Evolutionary conservation across 2,329 filamentous ascomycete genomes (phyloP).

Genomic region (Trichoderma lentiforme): DNA sequence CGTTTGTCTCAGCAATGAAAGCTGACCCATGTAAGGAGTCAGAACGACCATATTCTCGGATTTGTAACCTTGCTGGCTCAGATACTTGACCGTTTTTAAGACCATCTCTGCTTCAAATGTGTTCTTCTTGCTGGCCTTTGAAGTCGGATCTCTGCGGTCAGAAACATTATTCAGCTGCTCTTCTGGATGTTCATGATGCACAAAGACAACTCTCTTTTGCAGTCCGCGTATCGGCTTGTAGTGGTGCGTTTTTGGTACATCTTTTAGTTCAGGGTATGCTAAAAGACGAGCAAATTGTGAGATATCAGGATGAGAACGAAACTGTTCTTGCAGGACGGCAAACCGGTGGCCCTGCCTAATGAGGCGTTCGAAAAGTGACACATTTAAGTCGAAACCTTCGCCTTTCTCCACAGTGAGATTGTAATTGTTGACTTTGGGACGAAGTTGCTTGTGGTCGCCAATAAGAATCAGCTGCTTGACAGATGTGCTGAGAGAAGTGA

Average conservation of each 20-base stretch:
- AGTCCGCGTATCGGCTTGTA: slow-evolving; percentile 54
- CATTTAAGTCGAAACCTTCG: slow-evolving; percentile 63
- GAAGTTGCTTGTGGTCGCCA: slow-evolving; percentile 70
- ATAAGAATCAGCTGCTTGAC: slow-evolving; percentile 66
- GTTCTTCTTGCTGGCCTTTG: slow-evolving; percentile 57
- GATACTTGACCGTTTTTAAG: slow-evolving; percentile 60
- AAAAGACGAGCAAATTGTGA: slow-evolving; percentile 54
- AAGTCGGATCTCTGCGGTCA: slow-evolving; percentile 49
- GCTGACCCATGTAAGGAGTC: slow-evolving; percentile 69
- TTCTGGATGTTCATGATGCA: slow-evolving; percentile 61
- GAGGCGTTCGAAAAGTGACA: slow-evolving; percentile 67
- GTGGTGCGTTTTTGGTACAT: slow-evolving; percentile 48
- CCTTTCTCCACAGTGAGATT: slow-evolving; percentile 60
- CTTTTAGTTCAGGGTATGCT: slow-evolving; percentile 60
- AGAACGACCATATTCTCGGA: slow-evolving; percentile 64
- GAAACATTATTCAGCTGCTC: slow-evolving; percentile 37
- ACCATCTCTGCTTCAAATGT: slow-evolving; percentile 64
- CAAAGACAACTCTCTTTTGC: slow-evolving; percentile 58
- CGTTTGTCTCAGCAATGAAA: slow-evolving; percentile 53
- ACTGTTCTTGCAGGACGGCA: slow-evolving; percentile 56
- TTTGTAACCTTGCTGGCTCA: slow-evolving; percentile 69
- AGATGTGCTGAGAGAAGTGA: slow-evolving; percentile 54
- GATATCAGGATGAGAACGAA: slow-evolving; percentile 68
- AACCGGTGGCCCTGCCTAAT: slow-evolving; percentile 54
- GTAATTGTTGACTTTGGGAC: slow-evolving; percentile 64